Evolutionary conservation across 1,139 yeast species (phyloP), one percentile per base, ranked within the genome.

Genomic region (Zhuliangozyma parablackwelliae): DNA sequence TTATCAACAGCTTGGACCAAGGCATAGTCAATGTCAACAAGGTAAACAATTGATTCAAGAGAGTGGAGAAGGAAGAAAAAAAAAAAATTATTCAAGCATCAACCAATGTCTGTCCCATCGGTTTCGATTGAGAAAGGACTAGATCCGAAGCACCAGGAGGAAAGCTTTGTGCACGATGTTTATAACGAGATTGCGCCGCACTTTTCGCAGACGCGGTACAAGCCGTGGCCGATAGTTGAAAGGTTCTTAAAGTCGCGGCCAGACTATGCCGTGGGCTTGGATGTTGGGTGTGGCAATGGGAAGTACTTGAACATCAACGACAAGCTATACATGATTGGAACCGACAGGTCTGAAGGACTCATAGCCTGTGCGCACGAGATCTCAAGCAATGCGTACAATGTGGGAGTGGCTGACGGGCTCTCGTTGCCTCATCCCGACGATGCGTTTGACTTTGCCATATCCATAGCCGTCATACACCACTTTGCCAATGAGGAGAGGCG

Each of bases 151-250:
- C 52, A 54, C 8, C 85, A 81, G 54, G 98, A 92, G 55, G 78
- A 82, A 36, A 72, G 73, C 38, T 85, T 77, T 53, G 98, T 92
- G 2, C 98, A 92, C 59, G 75, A 77, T 16, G 96, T 94, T 2
- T 92, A 92, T 63, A 86, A 92, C 53, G 86, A 86, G 45, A 92
- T 92, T 28, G 98, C 98, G 0, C 54, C 81, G 10, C 98, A 94
- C 57, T 92, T 92, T 57, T 89, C 97, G 3, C 82, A 83, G 48
- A 92, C 98, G 0, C 65, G 98, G 30, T 92, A 89, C 61, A 90
- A 87, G 64, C 97, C 97, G 23, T 92, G 98, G 98, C 98, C 98
- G 6, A 81, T 89, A 11, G 98, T 94, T 12, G 87, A 85, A 38
- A 62, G 69, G 44, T 92, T 84, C 54, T 63, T 92, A 34, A 56